Base-by-base conservation (phyloP, 768 basidiomycete species). In the Hericium erinaceus region DNA sequence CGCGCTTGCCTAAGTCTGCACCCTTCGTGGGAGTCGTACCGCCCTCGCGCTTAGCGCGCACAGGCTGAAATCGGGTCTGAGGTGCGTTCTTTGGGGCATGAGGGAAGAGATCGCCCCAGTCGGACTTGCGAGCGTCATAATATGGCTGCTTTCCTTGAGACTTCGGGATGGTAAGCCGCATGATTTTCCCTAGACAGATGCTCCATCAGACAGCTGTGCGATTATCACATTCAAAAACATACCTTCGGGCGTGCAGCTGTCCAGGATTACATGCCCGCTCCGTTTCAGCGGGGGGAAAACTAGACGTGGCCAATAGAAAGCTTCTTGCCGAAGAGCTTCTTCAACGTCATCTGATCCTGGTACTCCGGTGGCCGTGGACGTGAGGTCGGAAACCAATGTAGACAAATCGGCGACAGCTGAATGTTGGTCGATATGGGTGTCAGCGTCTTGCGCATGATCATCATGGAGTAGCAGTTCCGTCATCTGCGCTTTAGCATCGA, bases 71-170 rank as follows among this genome's bases (percentile, higher is more conserved):
- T 3, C 87, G 83, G 60, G 84, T 81, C 57, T 89, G 82, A 0
- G 88, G 83, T 6, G 75, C 66, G 66, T 89, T 91, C 71, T 93
- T 94, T 4, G 93, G 83, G 16, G 76, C 71, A 66, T 98, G 95
- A 20, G 97, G 97, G 72, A 98, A 98, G 22, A 92, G 76, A 68
- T 98, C 97, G 18, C 97, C 97, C 95, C 95, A 98, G 10, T 71
- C 72, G 0, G 90, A 85, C 73, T 98, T 98, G 39, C 95, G 84
- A 2, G 95, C 94, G 68, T 98, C 97, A 67, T 98, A 93, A 67
- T 84, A 99, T 0, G 82, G 79, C 65, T 98, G 94, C 69, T 92
- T 95, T n/a, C 94, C 94, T 72, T 95, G 94, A 2, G 92, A 95
- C 64, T 84, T 93, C 0, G 95, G 90, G 40, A 95, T 84, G 4